A percentile compares a stretch with the other conserved stretches of the same genome.
Conservation (phyloP, 768 basidiomycete genomes). For the Pseudohyphozyma bogoriensis region DNA sequence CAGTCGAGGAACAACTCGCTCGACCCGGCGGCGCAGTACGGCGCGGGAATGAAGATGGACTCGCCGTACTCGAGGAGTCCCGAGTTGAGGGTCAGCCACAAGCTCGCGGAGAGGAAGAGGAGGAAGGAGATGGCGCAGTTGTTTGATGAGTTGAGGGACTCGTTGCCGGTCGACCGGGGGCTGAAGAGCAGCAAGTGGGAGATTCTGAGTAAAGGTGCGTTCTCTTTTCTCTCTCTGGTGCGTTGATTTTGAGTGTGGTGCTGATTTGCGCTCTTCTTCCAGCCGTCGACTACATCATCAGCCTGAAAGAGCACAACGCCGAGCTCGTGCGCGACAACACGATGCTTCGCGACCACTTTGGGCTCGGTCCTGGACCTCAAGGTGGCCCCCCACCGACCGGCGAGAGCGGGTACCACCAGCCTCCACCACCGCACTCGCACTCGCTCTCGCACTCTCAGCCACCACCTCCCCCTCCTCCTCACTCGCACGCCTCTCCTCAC, state of each 20-base stretch:
- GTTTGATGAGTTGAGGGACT: conserved; percentile 90
- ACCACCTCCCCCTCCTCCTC: not conserved
- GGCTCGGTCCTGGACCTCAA: conserved; percentile 4
- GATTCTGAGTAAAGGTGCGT: conserved; percentile 83
- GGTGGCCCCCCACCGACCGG: not conserved
- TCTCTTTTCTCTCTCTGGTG: not conserved
- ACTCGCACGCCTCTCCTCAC: not conserved
- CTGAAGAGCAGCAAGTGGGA: conserved; percentile 99
- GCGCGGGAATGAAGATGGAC: not conserved
- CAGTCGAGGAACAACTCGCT: conserved; percentile 6
- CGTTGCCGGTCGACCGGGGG: conserved; percentile 75
- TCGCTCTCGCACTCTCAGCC: not conserved
- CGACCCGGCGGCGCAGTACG: conserved; percentile 9
- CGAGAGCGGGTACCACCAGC: not conserved
- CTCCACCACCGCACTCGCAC: not conserved
- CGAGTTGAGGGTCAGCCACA: conserved; percentile 88
- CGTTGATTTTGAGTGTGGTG: not conserved
- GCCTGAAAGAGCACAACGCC: conserved; percentile 15
- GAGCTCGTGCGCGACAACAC: conserved; percentile 20
- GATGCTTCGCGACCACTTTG: conserved; percentile 17
- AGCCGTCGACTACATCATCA: conserved; percentile 31
- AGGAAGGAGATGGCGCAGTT: conserved; percentile 99
- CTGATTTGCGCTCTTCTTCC: not conserved
- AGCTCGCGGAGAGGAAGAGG: conserved; percentile 90
- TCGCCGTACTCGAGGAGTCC: conserved; percentile 90